Evolutionary conservation across 228 moss, liverwort and hornwort genomes (phyloP).

Genomic region (Sphagnum fallax): DNA sequence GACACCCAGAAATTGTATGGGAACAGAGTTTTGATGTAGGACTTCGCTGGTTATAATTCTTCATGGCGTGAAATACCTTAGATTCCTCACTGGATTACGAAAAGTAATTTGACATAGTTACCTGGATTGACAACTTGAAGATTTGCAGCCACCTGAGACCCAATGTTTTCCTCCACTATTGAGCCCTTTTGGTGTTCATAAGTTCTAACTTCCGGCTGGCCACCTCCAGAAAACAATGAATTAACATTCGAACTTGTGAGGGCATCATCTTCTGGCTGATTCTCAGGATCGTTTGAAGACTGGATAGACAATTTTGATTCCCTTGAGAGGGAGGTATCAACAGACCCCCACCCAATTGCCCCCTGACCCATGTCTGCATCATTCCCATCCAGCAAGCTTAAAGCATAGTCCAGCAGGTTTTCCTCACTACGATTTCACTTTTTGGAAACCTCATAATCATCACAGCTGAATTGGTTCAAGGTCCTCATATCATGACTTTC

Average conservation of each 20-base stretch:
- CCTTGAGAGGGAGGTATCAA: neutral
- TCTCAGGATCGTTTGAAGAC: neutral
- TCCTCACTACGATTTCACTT: constrained; percentile 39
- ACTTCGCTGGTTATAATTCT: no score
- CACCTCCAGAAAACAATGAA: neutral
- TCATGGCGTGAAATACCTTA: neutral
- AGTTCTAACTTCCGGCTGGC: neutral
- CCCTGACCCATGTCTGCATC: neutral
- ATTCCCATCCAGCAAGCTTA: neutral
- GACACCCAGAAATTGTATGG: no score
- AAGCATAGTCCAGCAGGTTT: constrained; percentile 43
- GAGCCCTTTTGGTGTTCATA: neutral
- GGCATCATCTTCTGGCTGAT: neutral
- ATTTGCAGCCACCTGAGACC: neutral
- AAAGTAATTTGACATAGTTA: neutral
- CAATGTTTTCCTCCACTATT: neutral
- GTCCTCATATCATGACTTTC: neutral
- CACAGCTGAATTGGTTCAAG: neutral
- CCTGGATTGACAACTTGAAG: neutral
- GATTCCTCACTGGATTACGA: neutral
- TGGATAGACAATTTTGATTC: neutral
- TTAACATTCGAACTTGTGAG: neutral
- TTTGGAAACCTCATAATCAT: constrained; percentile 12
- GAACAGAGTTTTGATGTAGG: no score
- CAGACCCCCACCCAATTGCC: neutral